Percentiles rank a stretch among this genome's conserved stretches.
Conservation (phyloP, 108 stramenopile genomes). For the Cylindrotheca closterium region DNA sequence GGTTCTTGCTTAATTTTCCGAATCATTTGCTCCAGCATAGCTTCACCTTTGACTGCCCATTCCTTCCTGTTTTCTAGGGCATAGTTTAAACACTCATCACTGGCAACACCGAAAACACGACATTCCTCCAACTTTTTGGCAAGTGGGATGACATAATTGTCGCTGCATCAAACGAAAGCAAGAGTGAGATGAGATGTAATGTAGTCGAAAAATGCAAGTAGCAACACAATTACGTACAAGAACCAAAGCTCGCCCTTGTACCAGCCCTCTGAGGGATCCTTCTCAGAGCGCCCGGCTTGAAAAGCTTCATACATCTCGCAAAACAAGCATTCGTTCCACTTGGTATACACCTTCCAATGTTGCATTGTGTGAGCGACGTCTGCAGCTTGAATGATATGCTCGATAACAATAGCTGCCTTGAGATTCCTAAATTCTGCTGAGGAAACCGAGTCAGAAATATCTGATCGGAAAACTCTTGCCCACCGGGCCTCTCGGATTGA, state of each 20-base stretch:
- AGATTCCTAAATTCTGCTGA: slow-evolving; percentile 8
- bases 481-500: slow-evolving; percentile 34
- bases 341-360: slow-evolving; percentile 30
- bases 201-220: slow-evolving; percentile 1
- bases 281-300: slow-evolving; percentile 12
- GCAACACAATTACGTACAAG: slow-evolving; percentile 1
- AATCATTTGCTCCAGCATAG: slow-evolving; percentile 13
- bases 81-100: slow-evolving; percentile 24
- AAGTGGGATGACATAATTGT: slow-evolving; percentile 25
- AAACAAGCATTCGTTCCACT: slow-evolving; percentile 28
- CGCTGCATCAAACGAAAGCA: not conserved
- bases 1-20: not conserved
- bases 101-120: slow-evolving; percentile 19
- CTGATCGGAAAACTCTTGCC: slow-evolving; percentile 39
- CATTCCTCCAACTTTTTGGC: slow-evolving; percentile 24
- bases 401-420: slow-evolving; percentile 42
- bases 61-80: slow-evolving; percentile 19
- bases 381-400: slow-evolving; percentile 47
- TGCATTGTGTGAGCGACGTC: slow-evolving; percentile 24
- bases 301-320: slow-evolving; percentile 21
- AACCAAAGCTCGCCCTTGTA: slow-evolving; percentile 33
- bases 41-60: slow-evolving; percentile 17
- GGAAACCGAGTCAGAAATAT: not conserved
- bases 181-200: not conserved
- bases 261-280: slow-evolving; percentile 29